These are phyloP conservation scores for Silene noctiflora DNA, from an alignment of 179 eudicot genomes.

Conservation along the genomic window DNA sequence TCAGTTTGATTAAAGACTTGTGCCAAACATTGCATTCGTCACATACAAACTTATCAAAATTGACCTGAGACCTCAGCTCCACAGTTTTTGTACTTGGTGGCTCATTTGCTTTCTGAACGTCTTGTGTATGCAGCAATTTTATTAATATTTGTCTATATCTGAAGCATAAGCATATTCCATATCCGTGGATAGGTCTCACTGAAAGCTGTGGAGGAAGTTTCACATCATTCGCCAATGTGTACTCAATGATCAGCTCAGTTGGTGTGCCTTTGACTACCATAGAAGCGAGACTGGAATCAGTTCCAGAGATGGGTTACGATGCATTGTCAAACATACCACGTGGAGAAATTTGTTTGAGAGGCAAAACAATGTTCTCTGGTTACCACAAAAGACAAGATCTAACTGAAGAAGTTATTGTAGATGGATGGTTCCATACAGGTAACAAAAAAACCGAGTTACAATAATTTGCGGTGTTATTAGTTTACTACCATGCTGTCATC, in stretches of 20 bases:
- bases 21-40: neutral
- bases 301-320: conserved; percentile 91
- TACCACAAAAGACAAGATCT: conserved; percentile 81
- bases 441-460: neutral
- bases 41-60: neutral
- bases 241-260: conserved; percentile 77
- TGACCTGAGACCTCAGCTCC: neutral
- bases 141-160: conserved; percentile 10
- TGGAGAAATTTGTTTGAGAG: conserved; percentile 92
- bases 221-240: conserved; percentile 71
- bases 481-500: neutral
- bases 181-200: conserved; percentile 60
- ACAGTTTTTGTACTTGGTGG: neutral
- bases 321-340: conserved; percentile 73
- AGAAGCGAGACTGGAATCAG: conserved; percentile 91
- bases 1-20: neutral
- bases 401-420: conserved; percentile 56
- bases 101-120: neutral
- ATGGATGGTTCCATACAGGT: conserved; percentile 99
- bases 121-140: neutral
- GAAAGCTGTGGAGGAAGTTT: conserved; percentile 92
- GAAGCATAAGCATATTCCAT: neutral
- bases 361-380: conserved; percentile 87
- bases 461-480: neutral
- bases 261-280: conserved; percentile 87